A percentile compares a stretch with the other conserved stretches of the same genome.
These are phyloP conservation scores for Leptographium lundbergii DNA, from an alignment of 2,329 filamentous ascomycete species.

Conservation along the genomic window DNA sequence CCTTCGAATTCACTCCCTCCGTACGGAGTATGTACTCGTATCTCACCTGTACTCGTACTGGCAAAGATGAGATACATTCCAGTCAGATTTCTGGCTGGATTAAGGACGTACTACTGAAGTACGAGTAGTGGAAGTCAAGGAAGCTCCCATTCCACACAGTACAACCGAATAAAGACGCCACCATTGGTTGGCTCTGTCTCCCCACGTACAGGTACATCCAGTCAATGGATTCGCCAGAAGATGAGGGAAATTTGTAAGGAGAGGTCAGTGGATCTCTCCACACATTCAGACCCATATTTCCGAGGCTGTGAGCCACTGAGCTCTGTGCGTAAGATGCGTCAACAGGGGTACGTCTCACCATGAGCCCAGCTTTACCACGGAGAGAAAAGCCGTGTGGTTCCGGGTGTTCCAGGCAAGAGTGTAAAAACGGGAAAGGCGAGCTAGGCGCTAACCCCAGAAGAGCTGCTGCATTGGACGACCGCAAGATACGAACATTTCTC, in stretches of 20 bases:
- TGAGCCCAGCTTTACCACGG: background rate
- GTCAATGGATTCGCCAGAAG: background rate
- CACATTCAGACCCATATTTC: background rate
- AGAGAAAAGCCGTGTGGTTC: background rate
- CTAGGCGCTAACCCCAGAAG: background rate
- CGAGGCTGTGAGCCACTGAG: background rate
- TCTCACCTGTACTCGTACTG: background rate
- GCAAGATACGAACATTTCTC: background rate
- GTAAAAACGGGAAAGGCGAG: background rate
- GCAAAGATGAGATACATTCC: background rate
- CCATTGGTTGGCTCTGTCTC: background rate
- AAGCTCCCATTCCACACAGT: background rate
- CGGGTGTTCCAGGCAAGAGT: background rate
- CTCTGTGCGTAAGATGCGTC: background rate
- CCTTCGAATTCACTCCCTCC: no score
- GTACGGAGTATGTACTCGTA: background rate
- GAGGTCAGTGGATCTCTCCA: background rate
- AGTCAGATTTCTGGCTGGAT: background rate
- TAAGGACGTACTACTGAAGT: background rate
- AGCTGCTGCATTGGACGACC: background rate
- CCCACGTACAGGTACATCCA: background rate
- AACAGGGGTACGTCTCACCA: constrained; percentile 9
- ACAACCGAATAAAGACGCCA: background rate
- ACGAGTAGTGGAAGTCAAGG: background rate
- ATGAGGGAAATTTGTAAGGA: background rate